Conservation (phyloP, 805 yeast species). For the Kodamaea laetipori region DNA sequence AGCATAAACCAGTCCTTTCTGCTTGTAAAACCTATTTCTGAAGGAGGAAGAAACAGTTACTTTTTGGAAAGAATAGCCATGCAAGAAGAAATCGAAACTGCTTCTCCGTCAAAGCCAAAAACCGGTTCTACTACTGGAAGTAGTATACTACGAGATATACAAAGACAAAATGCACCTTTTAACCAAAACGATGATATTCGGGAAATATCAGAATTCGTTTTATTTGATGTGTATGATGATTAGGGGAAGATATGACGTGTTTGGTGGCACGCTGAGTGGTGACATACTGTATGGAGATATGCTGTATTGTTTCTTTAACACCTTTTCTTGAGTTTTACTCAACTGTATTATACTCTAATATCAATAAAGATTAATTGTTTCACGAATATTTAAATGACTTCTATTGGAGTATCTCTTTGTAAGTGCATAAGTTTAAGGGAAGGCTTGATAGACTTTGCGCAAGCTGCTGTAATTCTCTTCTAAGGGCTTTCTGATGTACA, state of each 20-base stretch:
- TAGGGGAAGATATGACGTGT: not conserved
- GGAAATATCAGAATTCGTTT: conserved; percentile 2
- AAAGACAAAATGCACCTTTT: not conserved
- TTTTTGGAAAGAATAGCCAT: conserved; percentile 34
- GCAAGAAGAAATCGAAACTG: conserved; percentile 32
- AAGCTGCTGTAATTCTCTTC: too few relatives aligned
- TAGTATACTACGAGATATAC: not conserved
- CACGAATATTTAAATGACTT: too few relatives aligned
- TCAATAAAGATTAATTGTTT: too few relatives aligned
- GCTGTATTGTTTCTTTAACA: too few relatives aligned
- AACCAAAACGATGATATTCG: not conserved
- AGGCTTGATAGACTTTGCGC: too few relatives aligned
- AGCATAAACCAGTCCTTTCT: conserved; percentile 1
- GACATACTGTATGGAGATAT: too few relatives aligned
- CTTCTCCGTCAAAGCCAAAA: not conserved
- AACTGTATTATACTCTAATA: too few relatives aligned
- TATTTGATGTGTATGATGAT: not conserved
- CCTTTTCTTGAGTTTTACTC: too few relatives aligned
- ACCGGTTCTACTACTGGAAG: not conserved
- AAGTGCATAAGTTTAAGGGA: too few relatives aligned
- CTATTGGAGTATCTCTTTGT: too few relatives aligned
- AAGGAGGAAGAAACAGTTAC: conserved; percentile 10
- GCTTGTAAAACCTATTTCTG: conserved; percentile 1
- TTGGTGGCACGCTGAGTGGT: too few relatives aligned
- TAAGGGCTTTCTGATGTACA: too few relatives aligned